Evolutionary conservation across 805 yeast species (phyloP), one percentile per base, ranked within the genome.

Genomic region (Suhomyces canberraensis): DNA sequence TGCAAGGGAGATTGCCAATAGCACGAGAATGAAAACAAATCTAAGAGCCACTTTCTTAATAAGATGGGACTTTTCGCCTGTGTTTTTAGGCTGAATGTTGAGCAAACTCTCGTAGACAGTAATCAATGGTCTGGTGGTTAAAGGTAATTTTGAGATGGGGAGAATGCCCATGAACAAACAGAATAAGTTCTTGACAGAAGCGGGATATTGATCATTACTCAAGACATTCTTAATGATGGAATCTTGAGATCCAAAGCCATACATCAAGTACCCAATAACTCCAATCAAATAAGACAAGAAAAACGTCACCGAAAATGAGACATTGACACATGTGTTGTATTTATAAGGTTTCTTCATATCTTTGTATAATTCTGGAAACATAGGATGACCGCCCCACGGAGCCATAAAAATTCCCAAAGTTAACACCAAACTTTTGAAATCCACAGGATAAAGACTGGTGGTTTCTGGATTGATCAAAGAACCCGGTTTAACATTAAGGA

Each of bases 351-450:
- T 80, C 50, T 79, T 71, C 84, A 84, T 84, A 54, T 84, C 93
- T 26, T 75, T 64, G 54, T 77, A 79, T 29, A 84, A 61, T 48
- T 81, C 85, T 2, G 91, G 91, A 46, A 82, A 82, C 5, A 84
- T 81, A 1, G 88, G 86, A 54, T 84, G 91, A 2, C 93, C 93
- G 39, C 91, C 91, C 78, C 86, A 84, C 9, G 89, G 88, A 3
- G 90, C 88, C 71, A 84, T 74, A 40, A 79, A 70, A 19, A 84
- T 69, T 2, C 91, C 91, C 38, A 81, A 60, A 7, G 83, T 71
- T 31, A 84, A 71, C 31, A 83, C 65, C 31, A 84, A 69, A 21
- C 78, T 66, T 4, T 70, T 57, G 11, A 61, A 49, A 8, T 74
- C 64, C 4, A 57, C 51, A 2, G 96, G 96, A 71, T 78, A 79